Evolutionary conservation across 768 basidiomycete species (phyloP).

Genomic region (Auriscalpium microsporum): DNA sequence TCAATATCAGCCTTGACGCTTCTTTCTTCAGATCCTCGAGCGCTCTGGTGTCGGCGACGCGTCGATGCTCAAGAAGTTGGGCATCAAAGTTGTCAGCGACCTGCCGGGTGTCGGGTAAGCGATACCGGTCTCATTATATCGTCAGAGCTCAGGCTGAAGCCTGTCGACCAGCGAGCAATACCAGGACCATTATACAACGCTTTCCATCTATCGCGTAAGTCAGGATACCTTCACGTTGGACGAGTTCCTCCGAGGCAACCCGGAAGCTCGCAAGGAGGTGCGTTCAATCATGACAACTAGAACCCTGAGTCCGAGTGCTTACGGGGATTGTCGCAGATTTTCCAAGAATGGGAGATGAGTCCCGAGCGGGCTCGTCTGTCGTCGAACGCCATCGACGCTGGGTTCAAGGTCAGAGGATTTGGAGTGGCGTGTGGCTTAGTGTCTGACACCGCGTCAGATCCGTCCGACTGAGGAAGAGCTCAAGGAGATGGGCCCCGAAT

Average conservation of each 20-base stretch:
- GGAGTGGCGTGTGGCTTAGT: background rate
- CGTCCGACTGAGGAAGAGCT: slow-evolving; percentile 61
- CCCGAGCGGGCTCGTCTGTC: slow-evolving; percentile 62
- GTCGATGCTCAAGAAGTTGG: slow-evolving; percentile 44
- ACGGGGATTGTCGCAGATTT: slow-evolving; percentile 27
- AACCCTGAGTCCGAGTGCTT: background rate
- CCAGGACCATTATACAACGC: slow-evolving; percentile 68
- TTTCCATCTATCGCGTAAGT: slow-evolving; percentile 59
- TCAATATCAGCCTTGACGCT: background rate
- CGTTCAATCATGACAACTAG: background rate
- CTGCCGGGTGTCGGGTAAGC: slow-evolving; percentile 58
- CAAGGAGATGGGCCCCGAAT: slow-evolving; percentile 74
- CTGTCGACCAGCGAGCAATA: slow-evolving; percentile 46
- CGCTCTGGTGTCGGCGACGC: slow-evolving; percentile 60
- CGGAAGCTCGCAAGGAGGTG: slow-evolving; percentile 48
- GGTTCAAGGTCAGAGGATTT: slow-evolving; percentile 45
- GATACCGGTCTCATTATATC: slow-evolving; percentile 12
- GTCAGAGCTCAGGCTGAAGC: background rate
- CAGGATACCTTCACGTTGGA: slow-evolving; percentile 56
- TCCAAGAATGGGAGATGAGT: slow-evolving; percentile 56
- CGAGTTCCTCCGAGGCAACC: slow-evolving; percentile 63
- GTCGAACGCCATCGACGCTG: slow-evolving; percentile 67
- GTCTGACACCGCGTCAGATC: slow-evolving; percentile 31
- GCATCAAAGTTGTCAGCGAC: slow-evolving; percentile 57
- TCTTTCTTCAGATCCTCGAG: slow-evolving; percentile 46